These are phyloP conservation scores for Selaginella moellendorffii DNA, from an alignment of 75 land plant species.

Conservation along the genomic window DNA sequence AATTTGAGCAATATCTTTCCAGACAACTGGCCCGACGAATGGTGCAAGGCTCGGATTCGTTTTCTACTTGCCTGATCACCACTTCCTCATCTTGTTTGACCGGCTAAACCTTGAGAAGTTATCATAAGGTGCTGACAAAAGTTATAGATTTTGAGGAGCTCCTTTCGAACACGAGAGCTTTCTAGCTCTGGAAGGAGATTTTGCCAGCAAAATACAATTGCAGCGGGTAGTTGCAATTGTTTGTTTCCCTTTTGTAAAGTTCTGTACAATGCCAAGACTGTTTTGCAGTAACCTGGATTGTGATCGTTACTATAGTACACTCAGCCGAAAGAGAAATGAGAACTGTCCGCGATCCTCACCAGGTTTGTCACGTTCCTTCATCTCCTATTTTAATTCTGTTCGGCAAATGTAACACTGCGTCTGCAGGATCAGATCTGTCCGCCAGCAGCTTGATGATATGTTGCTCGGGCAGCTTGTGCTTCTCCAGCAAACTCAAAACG, in stretches of 20 bases:
- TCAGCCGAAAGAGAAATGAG: too few species aligned
- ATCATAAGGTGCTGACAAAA: too few species aligned
- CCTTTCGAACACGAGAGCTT: too few species aligned
- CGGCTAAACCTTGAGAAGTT: background rate
- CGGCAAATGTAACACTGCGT: background rate
- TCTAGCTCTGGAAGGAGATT: too few species aligned
- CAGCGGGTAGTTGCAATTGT: too few species aligned
- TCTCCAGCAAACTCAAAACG: background rate
- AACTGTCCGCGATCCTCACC: too few species aligned
- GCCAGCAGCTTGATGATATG: background rate
- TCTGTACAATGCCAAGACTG: too few species aligned
- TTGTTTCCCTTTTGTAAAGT: too few species aligned
- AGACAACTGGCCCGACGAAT: conserved; percentile 48
- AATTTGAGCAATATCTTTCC: conserved; percentile 9
- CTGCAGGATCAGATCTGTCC: background rate
- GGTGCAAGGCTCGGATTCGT: conserved; percentile 95
- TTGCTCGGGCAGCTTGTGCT: background rate
- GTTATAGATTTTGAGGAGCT: too few species aligned
- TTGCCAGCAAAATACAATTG: too few species aligned
- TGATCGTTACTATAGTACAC: too few species aligned
- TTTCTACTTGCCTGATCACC: conserved; percentile 65
- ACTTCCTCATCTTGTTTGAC: conserved; percentile 75
- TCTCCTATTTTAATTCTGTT: background rate
- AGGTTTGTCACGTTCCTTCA: background rate
- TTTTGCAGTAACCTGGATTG: too few species aligned